Evolutionary conservation across 2,329 filamentous ascomycete genomes (phyloP).

Genomic region (Nothomitra cinnamomea): DNA sequence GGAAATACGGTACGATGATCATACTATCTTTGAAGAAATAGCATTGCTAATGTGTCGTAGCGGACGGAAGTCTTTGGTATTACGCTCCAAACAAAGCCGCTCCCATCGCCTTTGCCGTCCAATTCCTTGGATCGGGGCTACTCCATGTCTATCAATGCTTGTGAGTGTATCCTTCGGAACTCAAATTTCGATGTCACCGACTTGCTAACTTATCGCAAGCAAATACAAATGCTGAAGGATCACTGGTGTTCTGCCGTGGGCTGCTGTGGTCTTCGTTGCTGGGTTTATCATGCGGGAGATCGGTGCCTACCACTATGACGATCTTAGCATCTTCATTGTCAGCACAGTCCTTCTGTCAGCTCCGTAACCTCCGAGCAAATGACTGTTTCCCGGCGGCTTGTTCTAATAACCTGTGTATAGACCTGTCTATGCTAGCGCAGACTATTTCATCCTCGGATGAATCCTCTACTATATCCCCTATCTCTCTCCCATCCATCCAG

Average conservation of each 20-base stretch:
- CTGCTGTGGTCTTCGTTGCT: constrained; percentile 34
- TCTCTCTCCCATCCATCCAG: constrained; percentile 33
- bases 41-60: background rate
- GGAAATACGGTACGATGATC: too few species aligned
- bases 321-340: constrained; percentile 28
- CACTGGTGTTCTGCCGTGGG: constrained; percentile 36
- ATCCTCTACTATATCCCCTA: constrained; percentile 45
- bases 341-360: constrained; percentile 24
- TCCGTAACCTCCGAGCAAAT: constrained; percentile 16
- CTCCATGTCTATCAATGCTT: constrained; percentile 37
- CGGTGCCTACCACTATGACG: constrained; percentile 33
- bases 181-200: background rate
- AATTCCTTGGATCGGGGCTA: constrained; percentile 29
- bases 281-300: constrained; percentile 39
- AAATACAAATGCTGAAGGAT: constrained; percentile 40
- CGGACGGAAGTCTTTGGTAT: constrained; percentile 22
- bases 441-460: constrained; percentile 43
- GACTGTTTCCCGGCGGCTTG: background rate
- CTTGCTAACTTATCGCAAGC: constrained; percentile 18
- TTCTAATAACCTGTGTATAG: constrained; percentile 16
- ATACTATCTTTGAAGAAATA: too few species aligned
- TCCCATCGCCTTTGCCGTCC: constrained; percentile 34
- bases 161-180: constrained; percentile 24
- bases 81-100: constrained; percentile 38
- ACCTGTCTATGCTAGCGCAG: constrained; percentile 42